These are phyloP conservation scores for Boeremia exigua DNA, from an alignment of 2,329 filamentous ascomycete genomes.

Conservation along the genomic window DNA sequence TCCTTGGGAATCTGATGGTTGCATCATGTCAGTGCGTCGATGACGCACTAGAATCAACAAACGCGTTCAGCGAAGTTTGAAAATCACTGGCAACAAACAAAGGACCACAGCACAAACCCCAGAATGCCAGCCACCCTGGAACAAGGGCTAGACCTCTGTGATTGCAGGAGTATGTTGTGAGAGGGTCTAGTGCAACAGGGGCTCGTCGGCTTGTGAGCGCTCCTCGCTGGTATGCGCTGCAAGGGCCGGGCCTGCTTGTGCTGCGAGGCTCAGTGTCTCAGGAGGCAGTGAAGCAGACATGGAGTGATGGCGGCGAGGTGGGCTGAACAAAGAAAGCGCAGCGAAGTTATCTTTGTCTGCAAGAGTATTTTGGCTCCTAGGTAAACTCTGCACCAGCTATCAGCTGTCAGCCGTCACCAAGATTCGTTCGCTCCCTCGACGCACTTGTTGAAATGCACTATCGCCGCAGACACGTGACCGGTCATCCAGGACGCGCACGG, in stretches of 20 bases:
- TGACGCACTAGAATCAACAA: conserved; percentile 20
- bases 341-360: neutral
- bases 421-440: conserved; percentile 1
- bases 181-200: neutral
- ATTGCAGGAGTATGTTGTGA: conserved; percentile 1
- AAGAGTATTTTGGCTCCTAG: neutral
- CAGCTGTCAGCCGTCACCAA: conserved; percentile 5
- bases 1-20: conserved; percentile 5
- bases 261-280: neutral
- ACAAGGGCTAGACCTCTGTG: neutral
- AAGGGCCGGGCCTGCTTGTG: conserved; percentile 1
- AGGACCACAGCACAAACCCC: neutral
- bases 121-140: conserved; percentile 9
- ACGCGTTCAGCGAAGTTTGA: conserved; percentile 16
- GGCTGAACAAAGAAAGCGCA: conserved; percentile 9
- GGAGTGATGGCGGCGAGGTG: neutral
- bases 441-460: conserved; percentile 16
- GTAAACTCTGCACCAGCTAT: neutral
- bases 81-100: conserved; percentile 15
- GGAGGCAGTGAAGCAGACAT: neutral
- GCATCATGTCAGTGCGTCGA: conserved; percentile 18
- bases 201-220: neutral
- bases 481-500: conserved; percentile 18
- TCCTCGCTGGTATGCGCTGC: conserved; percentile 4
- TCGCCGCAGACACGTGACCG: conserved; percentile 12